These are phyloP conservation scores for Colletotrichum sidae DNA, from an alignment of 2,329 filamentous ascomycete genomes.

Conservation along the genomic window DNA sequence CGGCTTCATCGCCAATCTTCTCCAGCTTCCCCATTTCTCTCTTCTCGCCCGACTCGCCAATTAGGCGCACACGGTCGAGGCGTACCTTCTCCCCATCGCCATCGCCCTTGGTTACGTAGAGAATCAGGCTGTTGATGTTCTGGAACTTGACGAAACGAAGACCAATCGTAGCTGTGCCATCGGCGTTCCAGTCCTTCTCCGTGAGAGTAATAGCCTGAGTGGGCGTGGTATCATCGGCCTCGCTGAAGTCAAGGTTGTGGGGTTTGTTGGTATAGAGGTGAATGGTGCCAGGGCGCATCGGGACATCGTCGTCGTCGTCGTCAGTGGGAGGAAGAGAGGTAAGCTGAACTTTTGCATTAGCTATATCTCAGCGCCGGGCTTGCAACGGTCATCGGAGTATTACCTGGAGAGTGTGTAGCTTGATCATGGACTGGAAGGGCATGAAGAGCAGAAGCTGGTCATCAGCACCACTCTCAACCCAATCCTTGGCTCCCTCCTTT, in stretches of 20 bases:
- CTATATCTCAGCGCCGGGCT: background rate
- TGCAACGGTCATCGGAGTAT: conserved; percentile 31
- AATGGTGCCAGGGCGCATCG: conserved; percentile 84
- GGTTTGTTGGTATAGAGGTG: conserved; percentile 89
- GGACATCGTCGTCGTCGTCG: conserved; percentile 77
- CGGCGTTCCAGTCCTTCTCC: conserved; percentile 83
- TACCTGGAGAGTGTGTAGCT: conserved; percentile 85
- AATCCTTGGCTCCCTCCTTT: conserved; percentile 74
- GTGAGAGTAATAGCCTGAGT: conserved; percentile 84
- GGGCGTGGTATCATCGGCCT: conserved; percentile 86
- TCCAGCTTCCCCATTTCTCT: conserved; percentile 93
- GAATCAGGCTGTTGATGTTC: conserved; percentile 84
- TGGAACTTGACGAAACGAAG: conserved; percentile 98
- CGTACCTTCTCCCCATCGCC: conserved; percentile 87
- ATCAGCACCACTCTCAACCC: conserved; percentile 96
- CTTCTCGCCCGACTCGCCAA: conserved; percentile 93
- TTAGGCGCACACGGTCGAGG: conserved; percentile 80
- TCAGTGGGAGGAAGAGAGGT: conserved; percentile 78
- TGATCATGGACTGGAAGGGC: conserved; percentile 88
- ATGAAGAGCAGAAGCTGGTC: conserved; percentile 95
- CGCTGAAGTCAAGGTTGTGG: conserved; percentile 93
- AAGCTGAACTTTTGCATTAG: conserved; percentile 65
- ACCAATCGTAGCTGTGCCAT: conserved; percentile 77
- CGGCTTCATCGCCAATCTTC: conserved; percentile 85
- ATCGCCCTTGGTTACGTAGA: conserved; percentile 91